These are phyloP conservation scores for Podosphaera xanthii DNA, from an alignment of 2,329 filamentous ascomycete genomes.

Conservation along the genomic window DNA sequence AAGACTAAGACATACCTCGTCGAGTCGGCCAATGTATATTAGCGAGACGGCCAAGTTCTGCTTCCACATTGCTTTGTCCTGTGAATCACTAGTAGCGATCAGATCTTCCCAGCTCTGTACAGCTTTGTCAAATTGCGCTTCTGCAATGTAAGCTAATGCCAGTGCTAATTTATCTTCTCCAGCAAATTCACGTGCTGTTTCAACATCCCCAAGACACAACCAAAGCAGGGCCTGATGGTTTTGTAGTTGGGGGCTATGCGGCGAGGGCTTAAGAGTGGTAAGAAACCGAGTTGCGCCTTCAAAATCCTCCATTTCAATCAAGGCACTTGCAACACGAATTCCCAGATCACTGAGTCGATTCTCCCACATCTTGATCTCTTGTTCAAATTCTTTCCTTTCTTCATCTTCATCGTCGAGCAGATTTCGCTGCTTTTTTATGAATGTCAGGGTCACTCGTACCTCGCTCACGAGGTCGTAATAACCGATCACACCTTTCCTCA, in stretches of 20 bases:
- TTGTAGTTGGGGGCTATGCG: constrained; percentile 15
- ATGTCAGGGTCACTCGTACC: constrained; percentile 37
- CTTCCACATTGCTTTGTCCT: constrained; percentile 42
- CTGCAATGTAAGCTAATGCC: constrained; percentile 56
- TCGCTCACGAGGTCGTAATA: constrained; percentile 76
- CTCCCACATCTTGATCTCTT: constrained; percentile 42
- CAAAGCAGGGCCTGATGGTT: constrained; percentile 42
- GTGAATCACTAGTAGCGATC: constrained; percentile 14
- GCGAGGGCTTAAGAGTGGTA: constrained; percentile 24
- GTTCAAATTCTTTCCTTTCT: constrained; percentile 1
- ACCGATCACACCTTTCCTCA: constrained; percentile 63
- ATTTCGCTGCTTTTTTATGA: constrained; percentile 18
- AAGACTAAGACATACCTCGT: constrained; percentile 28
- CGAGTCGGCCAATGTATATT: constrained; percentile 57
- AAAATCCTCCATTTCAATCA: constrained; percentile 74
- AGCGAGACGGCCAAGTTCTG: constrained; percentile 72
- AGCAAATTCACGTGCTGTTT: constrained; percentile 33
- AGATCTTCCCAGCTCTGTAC: constrained; percentile 35
- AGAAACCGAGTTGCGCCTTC: constrained; percentile 59
- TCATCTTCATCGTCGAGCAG: background rate
- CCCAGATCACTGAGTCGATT: constrained; percentile 53
- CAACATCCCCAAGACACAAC: constrained; percentile 56
- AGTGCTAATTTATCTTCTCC: constrained; percentile 24
- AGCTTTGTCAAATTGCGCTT: constrained; percentile 47
- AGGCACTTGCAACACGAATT: constrained; percentile 36